Base-by-base conservation (phyloP, 768 basidiomycete species). In the Tephrocybe sp. region DNA sequence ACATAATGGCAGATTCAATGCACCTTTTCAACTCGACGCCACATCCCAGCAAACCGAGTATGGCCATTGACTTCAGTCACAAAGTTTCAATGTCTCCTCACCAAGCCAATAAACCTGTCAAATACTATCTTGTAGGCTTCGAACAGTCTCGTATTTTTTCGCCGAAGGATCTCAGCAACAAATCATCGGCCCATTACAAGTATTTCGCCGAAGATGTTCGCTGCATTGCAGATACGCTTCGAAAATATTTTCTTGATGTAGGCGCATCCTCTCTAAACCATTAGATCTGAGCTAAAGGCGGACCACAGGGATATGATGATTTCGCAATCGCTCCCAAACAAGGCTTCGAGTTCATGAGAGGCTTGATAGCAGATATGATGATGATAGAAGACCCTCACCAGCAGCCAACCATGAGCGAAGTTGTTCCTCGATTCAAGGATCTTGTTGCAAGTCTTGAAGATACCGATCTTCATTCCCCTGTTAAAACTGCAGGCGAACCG, bases 81-180 rank as follows among this genome's bases (percentile, higher is more conserved):
- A 25, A 24, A 43, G 24, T 38, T 4, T 23, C 23, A 6, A 41
- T 13, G 30, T 31, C 15, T 18, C 18, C 30, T 42, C 12, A 45
- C 29, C 41, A 30, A 15, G 40, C 47, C 24, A 10, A 22, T 23
- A 18, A 42, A 39, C 47, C 52, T 18, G 22, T 53, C 47, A 47
- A 44, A 25, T 53, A 53, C 33, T 49, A 41, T 39, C 33, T 53
- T 36, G 33, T 53, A 4, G 52, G 46, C 25, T 53, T 53, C 31
- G 27, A 46, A 22, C 30, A 47, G 29, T 53, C 52, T 7, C 18
- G n/a, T 29, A 46, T 5, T 11, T 23, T 23, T 21, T 21, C 21
- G 24, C 33, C 6, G 9, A 36, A 39, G 15, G 24, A 24, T 27
- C 34, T 38, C 25, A 29, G 21, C 24, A 45, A 38, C 4, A 3